Conservation (phyloP, 768 basidiomycete species). For the Pulveroboletus sp. region DNA sequence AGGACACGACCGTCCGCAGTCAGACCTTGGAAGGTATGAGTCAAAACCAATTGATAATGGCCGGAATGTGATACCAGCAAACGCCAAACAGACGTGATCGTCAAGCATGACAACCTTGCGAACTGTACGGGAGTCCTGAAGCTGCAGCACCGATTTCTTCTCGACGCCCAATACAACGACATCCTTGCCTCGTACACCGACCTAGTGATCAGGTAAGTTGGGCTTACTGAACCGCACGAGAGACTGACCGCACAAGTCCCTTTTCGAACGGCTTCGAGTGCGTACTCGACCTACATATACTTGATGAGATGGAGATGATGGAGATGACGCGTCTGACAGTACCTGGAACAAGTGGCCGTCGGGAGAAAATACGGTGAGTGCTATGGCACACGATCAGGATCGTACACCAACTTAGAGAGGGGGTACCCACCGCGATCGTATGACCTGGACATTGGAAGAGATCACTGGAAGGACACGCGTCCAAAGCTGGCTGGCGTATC, state of each 20-base stretch:
- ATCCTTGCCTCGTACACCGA: constrained; percentile 92
- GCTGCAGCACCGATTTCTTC: constrained; percentile 96
- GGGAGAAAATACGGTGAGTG: constrained; percentile 96
- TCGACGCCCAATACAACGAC: constrained; percentile 97
- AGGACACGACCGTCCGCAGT: constrained; percentile 97
- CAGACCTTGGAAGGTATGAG: constrained; percentile 56
- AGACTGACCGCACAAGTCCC: constrained; percentile 88
- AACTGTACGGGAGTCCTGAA: constrained; percentile 97
- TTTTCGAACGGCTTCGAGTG: constrained; percentile 93
- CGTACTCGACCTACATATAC: constrained; percentile 88
- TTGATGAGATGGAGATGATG: constrained; percentile 9
- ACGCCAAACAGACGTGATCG: constrained; percentile 95
- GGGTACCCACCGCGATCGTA: constrained; percentile 87
- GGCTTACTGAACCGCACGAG: background rate
- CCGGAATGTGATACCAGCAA: constrained; percentile 71
- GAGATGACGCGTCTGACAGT: constrained; percentile 29
- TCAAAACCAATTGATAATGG: constrained; percentile 4
- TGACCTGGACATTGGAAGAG: constrained; percentile 75
- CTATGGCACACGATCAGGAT: constrained; percentile 39
- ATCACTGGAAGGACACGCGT: constrained; percentile 47
- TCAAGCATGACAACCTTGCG: constrained; percentile 98
- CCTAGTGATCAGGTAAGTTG: constrained; percentile 44
- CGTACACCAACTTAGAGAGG: background rate
- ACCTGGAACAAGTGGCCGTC: constrained; percentile 99
- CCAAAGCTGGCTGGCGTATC: constrained; percentile 29